A percentile compares a stretch with the other conserved stretches of the same genome.
phyloP scores from a whole-genome alignment of 805 yeast genomes.

The Torulaspora delbrueckii region DNA sequence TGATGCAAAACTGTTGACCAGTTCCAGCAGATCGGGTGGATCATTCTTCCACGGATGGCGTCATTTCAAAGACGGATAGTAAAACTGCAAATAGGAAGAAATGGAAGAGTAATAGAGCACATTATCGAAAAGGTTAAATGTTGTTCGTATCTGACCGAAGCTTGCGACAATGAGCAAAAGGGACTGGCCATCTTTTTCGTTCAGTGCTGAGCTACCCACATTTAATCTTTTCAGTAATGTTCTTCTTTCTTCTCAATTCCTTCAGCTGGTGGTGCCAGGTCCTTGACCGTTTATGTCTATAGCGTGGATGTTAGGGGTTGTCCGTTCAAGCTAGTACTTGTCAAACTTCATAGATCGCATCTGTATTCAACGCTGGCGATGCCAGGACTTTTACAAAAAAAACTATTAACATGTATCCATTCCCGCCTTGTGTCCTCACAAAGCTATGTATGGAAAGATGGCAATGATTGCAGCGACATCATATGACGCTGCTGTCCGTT shows the following conservation, averaged over 20 bases:
- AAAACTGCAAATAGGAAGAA: background rate
- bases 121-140: background rate
- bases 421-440: constrained; percentile 4
- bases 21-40: background rate
- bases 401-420: background rate
- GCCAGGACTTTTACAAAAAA: no score
- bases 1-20: background rate
- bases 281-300: no score
- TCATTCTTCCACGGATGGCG: background rate
- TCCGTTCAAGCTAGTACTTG: no score
- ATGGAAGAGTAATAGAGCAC: background rate
- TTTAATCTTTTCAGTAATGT: background rate
- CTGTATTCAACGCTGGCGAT: no score
- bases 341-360: no score
- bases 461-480: background rate
- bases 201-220: background rate
- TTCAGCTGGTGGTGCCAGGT: no score
- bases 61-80: background rate
- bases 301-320: no score
- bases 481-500: background rate
- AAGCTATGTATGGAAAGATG: background rate
- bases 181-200: background rate
- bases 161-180: background rate
- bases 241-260: background rate
- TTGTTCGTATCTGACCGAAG: background rate